Base-by-base conservation (phyloP, 441 rosid species). In the Pelargonium citronellum region DNA sequence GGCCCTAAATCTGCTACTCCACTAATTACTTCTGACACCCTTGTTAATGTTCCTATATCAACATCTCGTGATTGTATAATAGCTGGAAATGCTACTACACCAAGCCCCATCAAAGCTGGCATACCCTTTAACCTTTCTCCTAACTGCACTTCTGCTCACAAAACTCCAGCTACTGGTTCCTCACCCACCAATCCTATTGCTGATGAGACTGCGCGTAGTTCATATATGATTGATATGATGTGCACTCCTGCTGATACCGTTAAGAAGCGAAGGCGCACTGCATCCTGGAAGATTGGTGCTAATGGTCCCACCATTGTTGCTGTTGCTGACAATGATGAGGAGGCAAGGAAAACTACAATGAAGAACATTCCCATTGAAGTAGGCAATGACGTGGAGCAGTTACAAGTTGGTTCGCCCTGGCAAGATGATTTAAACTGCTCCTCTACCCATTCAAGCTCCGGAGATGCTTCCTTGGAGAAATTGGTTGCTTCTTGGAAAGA, bases 231-330 rank as follows among this genome's bases (percentile, higher is more conserved):
- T 76, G 86, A 87, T 82, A 77, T 81, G 79, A 74, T 70, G 67
- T 76, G 84, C 51, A 81, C 82, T 67, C 96, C 96, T 55, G 91
- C 95, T 77, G 86, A 80, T 77, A 87, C 91, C 47, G 89, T 83
- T 71, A 93, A 87, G 85, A 93, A 89, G 81, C 88, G 90, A 72
- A 88, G 92, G 84, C 87, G 91, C 61, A 79, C 85, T 73, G 87
- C 84, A 69, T 83, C 90, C 57, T 74, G 83, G 85, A 77, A 73
- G 60, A 69, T 60, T 65, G 84, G 80, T 74, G 79, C 71, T n/a
- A 68, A 72, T 76, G 75, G 73, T 73, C 77, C 81, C 63, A 49
- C 71, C 30, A 75, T 76, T 53, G 84, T 69, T 71, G 43, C 84
- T 72, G 78, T 58, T 67, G 67, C 73, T 67, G 85, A 79, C 44